Percentiles rank a stretch among this genome's conserved stretches.
phyloP scores from a whole-genome alignment of 768 basidiomycete genomes.

The Daedalea quercina region DNA sequence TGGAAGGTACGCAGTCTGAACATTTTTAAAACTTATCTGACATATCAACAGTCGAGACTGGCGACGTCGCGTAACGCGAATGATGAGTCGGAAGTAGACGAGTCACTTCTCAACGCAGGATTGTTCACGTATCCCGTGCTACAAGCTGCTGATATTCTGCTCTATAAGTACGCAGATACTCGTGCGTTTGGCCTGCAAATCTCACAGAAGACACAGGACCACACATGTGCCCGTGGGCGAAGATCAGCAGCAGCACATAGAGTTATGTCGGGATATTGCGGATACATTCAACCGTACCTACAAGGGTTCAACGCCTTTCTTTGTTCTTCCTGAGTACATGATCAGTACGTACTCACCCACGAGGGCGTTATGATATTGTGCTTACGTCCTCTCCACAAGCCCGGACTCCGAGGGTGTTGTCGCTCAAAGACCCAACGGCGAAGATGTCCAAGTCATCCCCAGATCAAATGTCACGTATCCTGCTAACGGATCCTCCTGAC shows the following conservation, averaged over 20 bases:
- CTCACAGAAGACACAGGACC: constrained; percentile 39
- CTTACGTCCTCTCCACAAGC: constrained; percentile 41
- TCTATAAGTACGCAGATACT: constrained; percentile 62
- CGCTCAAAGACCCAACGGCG: constrained; percentile 73
- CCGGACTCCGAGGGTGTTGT: constrained; percentile 74
- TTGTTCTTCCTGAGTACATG: constrained; percentile 66
- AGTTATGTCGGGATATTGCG: constrained; percentile 80
- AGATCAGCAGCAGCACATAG: constrained; percentile 93
- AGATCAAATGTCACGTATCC: constrained; percentile 72
- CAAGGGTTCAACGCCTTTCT: constrained; percentile 39
- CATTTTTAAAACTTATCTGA: too few species aligned
- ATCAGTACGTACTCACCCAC: constrained; percentile 49
- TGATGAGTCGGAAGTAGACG: constrained; percentile 72
- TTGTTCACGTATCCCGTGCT: constrained; percentile 90
- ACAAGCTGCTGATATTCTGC: constrained; percentile 88
- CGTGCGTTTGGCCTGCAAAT: neutral
- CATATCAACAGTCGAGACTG: constrained; percentile 53
- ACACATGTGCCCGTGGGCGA: constrained; percentile 96
- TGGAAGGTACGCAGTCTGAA: constrained; percentile 67
- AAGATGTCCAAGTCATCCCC: constrained; percentile 97
- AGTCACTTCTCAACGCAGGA: constrained; percentile 76
- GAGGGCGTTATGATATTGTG: neutral
- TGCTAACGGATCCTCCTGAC: constrained; percentile 66
- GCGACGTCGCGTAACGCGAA: constrained; percentile 69
- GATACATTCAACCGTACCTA: constrained; percentile 76